phyloP scores from a whole-genome alignment of 164 flowering plant species.

The Amborella trichopoda region DNA sequence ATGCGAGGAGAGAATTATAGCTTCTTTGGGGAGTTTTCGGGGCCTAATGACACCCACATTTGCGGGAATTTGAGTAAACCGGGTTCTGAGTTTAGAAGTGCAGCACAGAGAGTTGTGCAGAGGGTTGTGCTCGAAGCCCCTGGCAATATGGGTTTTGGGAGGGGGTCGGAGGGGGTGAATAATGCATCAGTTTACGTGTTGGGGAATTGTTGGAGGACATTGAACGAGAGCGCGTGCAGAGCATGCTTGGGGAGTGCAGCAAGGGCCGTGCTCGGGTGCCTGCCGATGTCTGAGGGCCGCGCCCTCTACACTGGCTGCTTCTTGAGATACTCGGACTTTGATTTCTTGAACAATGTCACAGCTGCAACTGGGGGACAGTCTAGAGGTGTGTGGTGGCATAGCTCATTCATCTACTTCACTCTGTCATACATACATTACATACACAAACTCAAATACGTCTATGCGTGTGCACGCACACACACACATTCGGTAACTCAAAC shows the following conservation, averaged over 20 bases:
- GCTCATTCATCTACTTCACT: background rate
- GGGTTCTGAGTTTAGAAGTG: conserved; percentile 21
- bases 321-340: conserved; percentile 66
- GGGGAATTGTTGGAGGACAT: conserved; percentile 71
- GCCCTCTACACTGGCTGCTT: conserved; percentile 82
- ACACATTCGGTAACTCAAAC: background rate
- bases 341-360: conserved; percentile 48
- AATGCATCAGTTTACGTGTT: conserved; percentile 60
- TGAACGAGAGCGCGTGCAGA: conserved; percentile 43
- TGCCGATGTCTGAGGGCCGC: conserved; percentile 80
- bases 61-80: conserved; percentile 48
- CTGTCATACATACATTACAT: background rate
- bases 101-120: conserved; percentile 38
- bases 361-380: background rate
- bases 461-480: too few relatives aligned
- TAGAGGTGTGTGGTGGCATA: background rate
- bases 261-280: conserved; percentile 38
- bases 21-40: conserved; percentile 37
- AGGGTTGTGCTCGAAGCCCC: conserved; percentile 36
- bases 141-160: conserved; percentile 30
- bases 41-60: conserved; percentile 32
- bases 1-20: conserved; percentile 14
- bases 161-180: conserved; percentile 23
- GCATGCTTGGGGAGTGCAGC: conserved; percentile 67
- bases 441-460: too few relatives aligned